These are phyloP conservation scores for Spiraea crenata DNA, from an alignment of 331 rosid genomes.

Conservation along the genomic window DNA sequence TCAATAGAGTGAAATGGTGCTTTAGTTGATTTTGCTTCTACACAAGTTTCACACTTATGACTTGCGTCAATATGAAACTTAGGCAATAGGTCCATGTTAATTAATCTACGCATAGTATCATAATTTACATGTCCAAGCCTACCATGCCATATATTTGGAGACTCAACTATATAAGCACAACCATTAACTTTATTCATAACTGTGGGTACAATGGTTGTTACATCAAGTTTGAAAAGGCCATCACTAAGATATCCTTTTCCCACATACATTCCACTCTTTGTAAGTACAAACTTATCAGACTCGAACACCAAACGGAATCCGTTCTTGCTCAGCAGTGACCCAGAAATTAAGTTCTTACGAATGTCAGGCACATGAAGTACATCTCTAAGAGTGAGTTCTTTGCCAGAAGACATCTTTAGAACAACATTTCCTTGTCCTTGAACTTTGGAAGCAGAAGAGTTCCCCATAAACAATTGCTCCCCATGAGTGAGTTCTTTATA, in stretches of 20 bases:
- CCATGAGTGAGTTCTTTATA: no score
- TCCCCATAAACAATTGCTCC: no score
- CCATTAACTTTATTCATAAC: neutral
- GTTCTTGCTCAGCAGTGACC: no score
- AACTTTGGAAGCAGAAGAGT: no score
- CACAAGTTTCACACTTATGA: slow-evolving; percentile 4
- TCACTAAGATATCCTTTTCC: neutral
- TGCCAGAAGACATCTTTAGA: no score
- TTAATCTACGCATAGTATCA: neutral
- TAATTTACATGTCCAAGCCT: neutral
- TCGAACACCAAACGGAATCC: no score
- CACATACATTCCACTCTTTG: neutral
- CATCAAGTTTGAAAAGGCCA: neutral
- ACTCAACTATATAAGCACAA: neutral
- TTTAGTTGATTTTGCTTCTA: neutral
- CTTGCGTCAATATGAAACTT: neutral
- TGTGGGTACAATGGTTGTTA: neutral
- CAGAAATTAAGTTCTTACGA: no score
- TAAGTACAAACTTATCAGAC: no score
- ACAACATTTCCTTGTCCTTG: no score
- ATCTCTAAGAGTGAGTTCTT: no score
- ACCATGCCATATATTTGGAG: neutral
- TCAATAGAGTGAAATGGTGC: neutral
- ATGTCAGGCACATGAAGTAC: no score
- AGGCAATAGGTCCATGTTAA: neutral